Evolutionary conservation across 495 filamentous ascomycete genomes (phyloP), one percentile per base, ranked within the genome.

Genomic region (Trichoderma orchidacearum): DNA sequence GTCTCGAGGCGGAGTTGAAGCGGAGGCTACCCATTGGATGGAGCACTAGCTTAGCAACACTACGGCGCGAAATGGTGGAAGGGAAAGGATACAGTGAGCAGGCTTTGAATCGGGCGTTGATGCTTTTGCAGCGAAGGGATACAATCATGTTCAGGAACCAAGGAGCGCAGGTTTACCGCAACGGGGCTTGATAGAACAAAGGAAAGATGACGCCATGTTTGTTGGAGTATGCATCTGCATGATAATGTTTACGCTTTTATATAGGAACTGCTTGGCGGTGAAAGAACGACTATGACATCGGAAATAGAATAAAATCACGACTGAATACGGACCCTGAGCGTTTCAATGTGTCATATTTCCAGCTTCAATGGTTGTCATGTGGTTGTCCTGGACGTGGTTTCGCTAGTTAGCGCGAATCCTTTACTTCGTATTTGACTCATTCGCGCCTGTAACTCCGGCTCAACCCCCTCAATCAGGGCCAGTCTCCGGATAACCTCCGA

Each of bases 111-210:
- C 75, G 92, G 58, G 90, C 94, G 12, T 65, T 99, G 60, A 80
- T 90, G 68, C 80, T 99, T 1, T 63, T 99, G 73, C 87, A 90
- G 68, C 75, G 90, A 65, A 79, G 89, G 61, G 93, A 96, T 61
- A 95, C 88, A 0, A 82, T 99, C 53, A 89, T 93, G 70, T 88
- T 96, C 62, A 78, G 94, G 54, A 86, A 87, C 58, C 90, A 92
- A 52, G 94, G 93, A 0, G 82, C 80, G 30, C 87, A 94, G 75
- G 86, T 98, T 32, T 94, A 90, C 70, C 78, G 93, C 58, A 89
- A 75, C 56, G 74, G 74, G 1, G 74, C 73, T 5, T 75, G 56
- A 64, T n/a, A 35, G 36, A 15, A 31, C 8, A 48, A 23, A 17
- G 41, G n/a, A n/a, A n/a, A n/a, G n/a, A n/a, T n/a, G n/a, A n/a